Percentiles rank a stretch among this genome's conserved stretches.
phyloP scores from a whole-genome alignment of 1,139 yeast genomes.

The Saccharomyces hybrid region DNA sequence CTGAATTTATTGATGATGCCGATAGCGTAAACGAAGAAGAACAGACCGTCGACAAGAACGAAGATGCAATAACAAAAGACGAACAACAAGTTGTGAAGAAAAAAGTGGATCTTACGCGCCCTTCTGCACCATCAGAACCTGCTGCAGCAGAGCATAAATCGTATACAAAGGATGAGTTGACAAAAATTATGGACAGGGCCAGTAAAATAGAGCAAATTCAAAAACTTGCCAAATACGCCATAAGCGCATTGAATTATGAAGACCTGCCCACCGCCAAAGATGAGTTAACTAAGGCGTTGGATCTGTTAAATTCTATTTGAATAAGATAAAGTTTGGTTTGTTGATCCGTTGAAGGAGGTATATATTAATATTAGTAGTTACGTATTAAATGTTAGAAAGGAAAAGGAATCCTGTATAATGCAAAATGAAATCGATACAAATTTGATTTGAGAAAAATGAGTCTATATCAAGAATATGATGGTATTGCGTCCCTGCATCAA shows the following conservation, averaged over 20 bases:
- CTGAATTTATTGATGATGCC: constrained; percentile 1
- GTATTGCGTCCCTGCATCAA: neutral
- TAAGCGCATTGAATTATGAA: constrained; percentile 89
- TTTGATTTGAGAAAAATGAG: neutral
- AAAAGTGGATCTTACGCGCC: neutral
- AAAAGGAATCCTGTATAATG: constrained; percentile 2
- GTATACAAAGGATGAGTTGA: constrained; percentile 13
- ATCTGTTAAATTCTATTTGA: constrained; percentile 30
- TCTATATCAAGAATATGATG: neutral
- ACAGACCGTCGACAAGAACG: neutral
- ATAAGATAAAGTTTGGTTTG: neutral
- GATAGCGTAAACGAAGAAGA: neutral
- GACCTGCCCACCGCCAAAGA: constrained; percentile 73
- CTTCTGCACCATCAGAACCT: constrained; percentile 2
- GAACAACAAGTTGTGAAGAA: neutral
- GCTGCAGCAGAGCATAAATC: constrained; percentile 4
- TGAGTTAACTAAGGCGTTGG: constrained; percentile 64
- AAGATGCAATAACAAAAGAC: neutral
- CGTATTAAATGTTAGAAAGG: neutral
- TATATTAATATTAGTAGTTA: constrained; percentile 1
- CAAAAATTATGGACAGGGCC: constrained; percentile 25
- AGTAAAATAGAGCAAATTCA: constrained; percentile 47
- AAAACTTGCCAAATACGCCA: constrained; percentile 83
- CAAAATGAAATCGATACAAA: neutral
- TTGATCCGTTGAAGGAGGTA: constrained; percentile 3